These are phyloP conservation scores for Trichocladium uniseriatum DNA, from an alignment of 495 filamentous ascomycete species.

Conservation along the genomic window DNA sequence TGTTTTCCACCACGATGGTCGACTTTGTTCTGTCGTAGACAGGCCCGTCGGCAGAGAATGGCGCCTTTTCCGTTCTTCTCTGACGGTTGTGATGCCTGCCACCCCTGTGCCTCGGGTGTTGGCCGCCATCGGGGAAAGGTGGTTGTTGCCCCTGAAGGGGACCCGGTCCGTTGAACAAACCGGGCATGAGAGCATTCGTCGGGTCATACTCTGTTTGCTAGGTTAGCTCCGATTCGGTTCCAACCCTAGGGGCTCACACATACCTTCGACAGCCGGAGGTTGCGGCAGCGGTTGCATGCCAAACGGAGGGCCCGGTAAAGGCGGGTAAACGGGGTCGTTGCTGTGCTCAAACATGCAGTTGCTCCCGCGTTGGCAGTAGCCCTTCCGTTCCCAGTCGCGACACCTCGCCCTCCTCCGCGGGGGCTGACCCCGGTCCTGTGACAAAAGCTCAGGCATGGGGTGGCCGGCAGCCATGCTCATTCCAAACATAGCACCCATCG, in stretches of 20 bases:
- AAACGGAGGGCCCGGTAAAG: background rate
- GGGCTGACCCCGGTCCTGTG: constrained; percentile 24
- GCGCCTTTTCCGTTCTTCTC: constrained; percentile 35
- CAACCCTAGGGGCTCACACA: constrained; percentile 20
- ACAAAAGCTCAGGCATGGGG: constrained; percentile 46
- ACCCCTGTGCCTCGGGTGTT: constrained; percentile 6
- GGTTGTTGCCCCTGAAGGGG: constrained; percentile 5
- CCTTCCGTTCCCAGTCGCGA: constrained; percentile 80
- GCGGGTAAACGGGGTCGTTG: constrained; percentile 13
- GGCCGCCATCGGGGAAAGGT: background rate
- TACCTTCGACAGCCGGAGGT: constrained; percentile 29
- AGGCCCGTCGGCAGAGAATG: constrained; percentile 68
- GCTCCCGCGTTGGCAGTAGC: constrained; percentile 68
- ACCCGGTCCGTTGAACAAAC: background rate
- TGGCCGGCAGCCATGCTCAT: constrained; percentile 31
- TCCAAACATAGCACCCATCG: constrained; percentile 54
- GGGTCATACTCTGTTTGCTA: constrained; percentile 73
- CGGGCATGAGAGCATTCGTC: constrained; percentile 41
- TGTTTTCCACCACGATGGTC: constrained; percentile 84
- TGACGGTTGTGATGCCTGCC: constrained; percentile 15
- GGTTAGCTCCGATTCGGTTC: constrained; percentile 7
- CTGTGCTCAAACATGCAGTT: constrained; percentile 76
- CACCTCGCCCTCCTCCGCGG: constrained; percentile 48
- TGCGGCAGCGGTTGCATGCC: constrained; percentile 4
- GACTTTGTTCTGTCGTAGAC: constrained; percentile 65